Evolutionary conservation across 1,284 basidiomycete genomes (phyloP).

Genomic region (Cryptococcus deneoformans): DNA sequence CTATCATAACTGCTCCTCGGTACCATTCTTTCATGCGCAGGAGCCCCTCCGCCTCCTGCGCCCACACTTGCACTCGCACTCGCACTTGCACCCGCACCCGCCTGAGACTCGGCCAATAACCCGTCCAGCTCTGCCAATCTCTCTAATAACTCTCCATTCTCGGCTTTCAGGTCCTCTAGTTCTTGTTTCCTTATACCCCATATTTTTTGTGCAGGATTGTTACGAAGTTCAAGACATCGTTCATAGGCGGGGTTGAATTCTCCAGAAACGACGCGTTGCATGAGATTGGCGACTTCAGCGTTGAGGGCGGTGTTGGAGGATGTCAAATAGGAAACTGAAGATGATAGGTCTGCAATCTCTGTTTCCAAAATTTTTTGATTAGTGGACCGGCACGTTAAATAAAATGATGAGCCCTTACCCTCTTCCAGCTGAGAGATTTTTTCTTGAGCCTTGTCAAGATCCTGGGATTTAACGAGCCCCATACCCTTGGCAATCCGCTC

Average conservation of each 20-base stretch:
- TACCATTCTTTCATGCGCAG: conserved; percentile 33
- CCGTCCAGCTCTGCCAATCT: conserved; percentile 28
- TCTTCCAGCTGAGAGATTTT: conserved; percentile 20
- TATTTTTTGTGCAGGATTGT: conserved; percentile 53
- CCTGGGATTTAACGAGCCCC: conserved; percentile 34
- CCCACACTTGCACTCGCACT: conserved; percentile 1
- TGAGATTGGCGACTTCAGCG: conserved; percentile 52
- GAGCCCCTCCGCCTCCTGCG: neutral
- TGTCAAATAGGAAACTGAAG: conserved; percentile 41
- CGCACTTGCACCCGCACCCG: conserved; percentile 3
- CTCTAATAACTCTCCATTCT: conserved; percentile 53
- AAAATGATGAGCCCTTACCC: conserved; percentile 13
- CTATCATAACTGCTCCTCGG: conserved; percentile 52
- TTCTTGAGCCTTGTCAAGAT: conserved; percentile 25
- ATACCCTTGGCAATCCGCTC: conserved; percentile 30
- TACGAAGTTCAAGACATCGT: conserved; percentile 51
- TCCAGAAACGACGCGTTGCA: conserved; percentile 52
- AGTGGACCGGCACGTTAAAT: too few species aligned
- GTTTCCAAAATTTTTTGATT: neutral
- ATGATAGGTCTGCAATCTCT: conserved; percentile 32
- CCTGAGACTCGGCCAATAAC: conserved; percentile 6
- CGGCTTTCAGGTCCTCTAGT: conserved; percentile 52
- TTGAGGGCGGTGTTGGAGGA: conserved; percentile 50
- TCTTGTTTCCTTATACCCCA: conserved; percentile 52
- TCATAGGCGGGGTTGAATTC: conserved; percentile 54